Evolutionary conservation across 2,329 filamentous ascomycete genomes (phyloP).

Genomic region (Ploettnerulaceae sp.): DNA sequence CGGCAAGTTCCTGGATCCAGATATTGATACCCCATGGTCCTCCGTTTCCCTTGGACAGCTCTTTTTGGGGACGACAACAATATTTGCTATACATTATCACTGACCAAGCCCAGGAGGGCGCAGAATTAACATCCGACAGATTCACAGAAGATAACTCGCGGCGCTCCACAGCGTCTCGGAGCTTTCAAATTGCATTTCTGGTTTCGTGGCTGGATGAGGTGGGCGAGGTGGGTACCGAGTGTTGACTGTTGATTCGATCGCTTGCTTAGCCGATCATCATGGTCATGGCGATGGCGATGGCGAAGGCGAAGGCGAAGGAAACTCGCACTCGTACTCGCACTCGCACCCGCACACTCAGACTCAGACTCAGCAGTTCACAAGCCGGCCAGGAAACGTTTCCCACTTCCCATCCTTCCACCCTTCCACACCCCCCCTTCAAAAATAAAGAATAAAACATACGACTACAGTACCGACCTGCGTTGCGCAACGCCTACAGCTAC

Average conservation of each 20-base stretch:
- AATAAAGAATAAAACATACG: too few relatives aligned
- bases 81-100: constrained; percentile 18
- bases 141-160: background rate
- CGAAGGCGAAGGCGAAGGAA: too few relatives aligned
- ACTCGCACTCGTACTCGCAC: too few relatives aligned
- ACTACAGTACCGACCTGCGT: background rate
- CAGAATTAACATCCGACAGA: constrained; percentile 8
- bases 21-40: background rate
- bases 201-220: constrained; percentile 14
- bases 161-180: background rate
- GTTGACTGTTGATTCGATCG: constrained; percentile 10
- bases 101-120: background rate
- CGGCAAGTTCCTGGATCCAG: constrained; percentile 19
- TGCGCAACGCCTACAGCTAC: background rate
- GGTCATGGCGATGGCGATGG: too few relatives aligned
- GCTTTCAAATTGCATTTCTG: constrained; percentile 7
- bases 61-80: background rate
- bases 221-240: too few relatives aligned
- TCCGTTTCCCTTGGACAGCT: too few relatives aligned
- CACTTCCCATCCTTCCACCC: too few relatives aligned
- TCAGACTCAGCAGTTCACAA: too few relatives aligned
- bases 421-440: too few relatives aligned
- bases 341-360: too few relatives aligned
- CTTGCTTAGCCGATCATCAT: background rate
- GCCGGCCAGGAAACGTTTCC: too few relatives aligned